These are phyloP conservation scores for Trichoderma atroviride DNA, from an alignment of 2,329 filamentous ascomycete species.

Conservation along the genomic window DNA sequence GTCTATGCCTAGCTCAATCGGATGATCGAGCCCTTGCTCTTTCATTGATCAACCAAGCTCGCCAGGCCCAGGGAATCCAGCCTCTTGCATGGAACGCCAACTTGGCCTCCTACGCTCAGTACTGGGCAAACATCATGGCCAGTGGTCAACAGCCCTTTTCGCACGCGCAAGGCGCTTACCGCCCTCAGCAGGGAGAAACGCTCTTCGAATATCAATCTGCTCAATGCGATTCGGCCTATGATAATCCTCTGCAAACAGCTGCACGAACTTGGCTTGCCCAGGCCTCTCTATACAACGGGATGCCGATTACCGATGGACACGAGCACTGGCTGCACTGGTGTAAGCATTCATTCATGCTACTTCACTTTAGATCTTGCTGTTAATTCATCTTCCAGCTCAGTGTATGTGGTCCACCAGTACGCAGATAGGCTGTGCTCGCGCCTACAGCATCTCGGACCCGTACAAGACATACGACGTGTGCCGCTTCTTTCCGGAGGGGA, in stretches of 20 bases:
- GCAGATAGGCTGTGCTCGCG: constrained; percentile 40
- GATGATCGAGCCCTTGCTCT: constrained; percentile 36
- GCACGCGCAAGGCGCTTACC: constrained; percentile 37
- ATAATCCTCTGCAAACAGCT: constrained; percentile 37
- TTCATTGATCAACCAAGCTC: constrained; percentile 39
- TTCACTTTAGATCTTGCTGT: not conserved
- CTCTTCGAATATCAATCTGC: constrained; percentile 39
- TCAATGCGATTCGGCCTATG: constrained; percentile 37
- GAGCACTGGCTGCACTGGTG: constrained; percentile 45
- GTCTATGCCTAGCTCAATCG: constrained; percentile 26
- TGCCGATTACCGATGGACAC: constrained; percentile 38
- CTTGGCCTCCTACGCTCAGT: constrained; percentile 39
- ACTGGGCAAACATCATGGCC: constrained; percentile 42
- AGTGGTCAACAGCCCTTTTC: constrained; percentile 36
- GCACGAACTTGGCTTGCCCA: constrained; percentile 39
- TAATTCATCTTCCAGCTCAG: constrained; percentile 35
- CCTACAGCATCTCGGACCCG: constrained; percentile 38
- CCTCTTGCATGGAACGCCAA: constrained; percentile 38
- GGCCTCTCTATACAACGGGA: constrained; percentile 36
- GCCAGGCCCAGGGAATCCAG: constrained; percentile 34
- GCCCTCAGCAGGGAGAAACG: constrained; percentile 42
- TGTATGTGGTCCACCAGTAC: constrained; percentile 42
- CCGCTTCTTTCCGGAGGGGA: constrained; percentile 41
- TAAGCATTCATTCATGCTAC: constrained; percentile 29
- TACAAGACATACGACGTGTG: constrained; percentile 42